Evolutionary conservation across 2,329 filamentous ascomycete species (phyloP).

Genomic region (Alternaria longipes): DNA sequence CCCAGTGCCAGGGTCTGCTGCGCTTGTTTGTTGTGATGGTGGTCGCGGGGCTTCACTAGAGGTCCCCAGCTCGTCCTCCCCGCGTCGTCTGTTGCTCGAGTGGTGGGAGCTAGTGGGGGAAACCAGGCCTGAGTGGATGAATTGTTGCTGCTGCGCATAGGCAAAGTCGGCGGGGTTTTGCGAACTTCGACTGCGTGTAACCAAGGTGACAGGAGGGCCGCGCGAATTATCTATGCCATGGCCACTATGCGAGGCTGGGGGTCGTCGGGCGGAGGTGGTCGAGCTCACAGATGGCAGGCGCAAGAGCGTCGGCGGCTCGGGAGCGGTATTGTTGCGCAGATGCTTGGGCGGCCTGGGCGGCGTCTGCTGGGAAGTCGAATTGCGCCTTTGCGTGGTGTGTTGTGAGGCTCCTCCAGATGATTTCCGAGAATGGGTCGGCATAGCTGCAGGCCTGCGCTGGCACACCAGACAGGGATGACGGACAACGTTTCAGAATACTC

Average conservation of each 20-base stretch:
- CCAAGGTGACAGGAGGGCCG: constrained; percentile 62
- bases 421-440: constrained; percentile 28
- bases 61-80: constrained; percentile 18
- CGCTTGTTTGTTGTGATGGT: constrained; percentile 13
- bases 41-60: constrained; percentile 29
- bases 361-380: constrained; percentile 22
- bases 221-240: constrained; percentile 61
- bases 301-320: constrained; percentile 37
- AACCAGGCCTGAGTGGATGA: constrained; percentile 32
- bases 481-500: constrained; percentile 24
- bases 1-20: not conserved
- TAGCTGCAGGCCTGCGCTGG: constrained; percentile 30
- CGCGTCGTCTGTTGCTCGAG: constrained; percentile 25
- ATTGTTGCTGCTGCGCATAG: constrained; percentile 39
- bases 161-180: constrained; percentile 41
- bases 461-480: constrained; percentile 31
- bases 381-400: constrained; percentile 13
- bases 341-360: constrained; percentile 29
- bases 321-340: constrained; percentile 38
- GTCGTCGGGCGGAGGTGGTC: constrained; percentile 44
- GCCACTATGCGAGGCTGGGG: constrained; percentile 59
- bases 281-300: constrained; percentile 44
- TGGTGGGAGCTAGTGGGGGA: constrained; percentile 34
- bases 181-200: constrained; percentile 46
- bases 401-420: constrained; percentile 26